phyloP scores from a whole-genome alignment of 2,329 filamentous ascomycete species.

The Acephala macrosclerotiorum region DNA sequence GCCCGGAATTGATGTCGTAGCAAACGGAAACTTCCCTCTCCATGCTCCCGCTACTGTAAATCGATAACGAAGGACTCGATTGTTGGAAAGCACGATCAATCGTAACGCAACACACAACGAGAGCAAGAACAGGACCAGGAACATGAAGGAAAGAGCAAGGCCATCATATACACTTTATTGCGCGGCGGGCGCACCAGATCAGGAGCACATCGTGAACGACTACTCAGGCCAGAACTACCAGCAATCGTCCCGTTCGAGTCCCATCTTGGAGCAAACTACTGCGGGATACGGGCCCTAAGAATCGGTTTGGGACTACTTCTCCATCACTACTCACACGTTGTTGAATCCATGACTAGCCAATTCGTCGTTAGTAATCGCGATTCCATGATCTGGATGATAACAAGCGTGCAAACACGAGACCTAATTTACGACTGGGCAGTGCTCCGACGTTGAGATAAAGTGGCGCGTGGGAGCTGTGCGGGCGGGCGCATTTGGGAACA shows the following conservation, averaged over 20 bases:
- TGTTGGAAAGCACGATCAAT: background rate
- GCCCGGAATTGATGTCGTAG: background rate
- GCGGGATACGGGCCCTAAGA: constrained; percentile 3
- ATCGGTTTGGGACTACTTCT: background rate
- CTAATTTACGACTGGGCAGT: constrained; percentile 6
- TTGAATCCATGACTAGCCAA: constrained; percentile 8
- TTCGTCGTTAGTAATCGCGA: background rate
- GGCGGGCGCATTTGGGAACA: background rate
- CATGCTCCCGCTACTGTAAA: background rate
- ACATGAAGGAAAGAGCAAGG: background rate
- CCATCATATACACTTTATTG: background rate
- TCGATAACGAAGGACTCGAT: constrained; percentile 10
- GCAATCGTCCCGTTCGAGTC: background rate
- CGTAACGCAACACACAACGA: background rate
- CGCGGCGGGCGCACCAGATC: background rate
- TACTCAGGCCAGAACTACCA: background rate
- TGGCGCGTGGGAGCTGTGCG: background rate
- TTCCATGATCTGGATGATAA: constrained; percentile 4
- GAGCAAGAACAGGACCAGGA: background rate
- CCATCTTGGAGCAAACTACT: constrained; percentile 6
- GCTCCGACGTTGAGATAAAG: constrained; percentile 8
- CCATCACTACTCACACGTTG: background rate
- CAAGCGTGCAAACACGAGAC: constrained; percentile 14
- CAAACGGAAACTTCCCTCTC: background rate
- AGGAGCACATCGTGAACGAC: constrained; percentile 1